Evolutionary conservation across 352 stramenopile species (phyloP).

Genomic region (Phytophthora podocarpi): DNA sequence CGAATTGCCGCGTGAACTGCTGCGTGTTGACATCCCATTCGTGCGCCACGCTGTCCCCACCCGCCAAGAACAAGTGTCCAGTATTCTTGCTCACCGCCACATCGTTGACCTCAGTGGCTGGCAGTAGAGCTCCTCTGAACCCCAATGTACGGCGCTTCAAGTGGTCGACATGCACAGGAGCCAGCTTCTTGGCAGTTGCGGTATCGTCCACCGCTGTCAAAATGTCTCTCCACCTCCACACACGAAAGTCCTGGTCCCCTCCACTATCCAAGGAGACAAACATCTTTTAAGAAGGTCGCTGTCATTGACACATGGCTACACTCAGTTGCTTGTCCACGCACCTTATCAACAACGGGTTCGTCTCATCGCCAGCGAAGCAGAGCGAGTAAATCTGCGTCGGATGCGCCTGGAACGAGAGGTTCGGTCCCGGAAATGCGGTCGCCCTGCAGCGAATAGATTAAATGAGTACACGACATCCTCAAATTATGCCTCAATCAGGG

Average conservation of each 20-base stretch:
- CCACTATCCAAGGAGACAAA: slow-evolving; percentile 37
- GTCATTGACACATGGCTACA: slow-evolving; percentile 2
- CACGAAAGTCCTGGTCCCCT: slow-evolving; percentile 78
- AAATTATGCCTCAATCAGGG: neutral
- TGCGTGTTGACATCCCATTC: slow-evolving; percentile 64
- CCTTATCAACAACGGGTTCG: slow-evolving; percentile 67
- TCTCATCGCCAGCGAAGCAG: slow-evolving; percentile 59
- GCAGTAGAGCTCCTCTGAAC: slow-evolving; percentile 61
- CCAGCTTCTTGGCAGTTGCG: slow-evolving; percentile 20
- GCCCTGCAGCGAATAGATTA: slow-evolving; percentile 28
- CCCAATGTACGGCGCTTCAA: slow-evolving; percentile 62
- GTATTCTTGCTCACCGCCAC: slow-evolving; percentile 47
- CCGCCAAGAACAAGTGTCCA: slow-evolving; percentile 58
- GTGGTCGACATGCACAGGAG: slow-evolving; percentile 53
- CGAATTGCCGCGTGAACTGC: slow-evolving; percentile 57
- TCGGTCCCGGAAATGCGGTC: slow-evolving; percentile 48
- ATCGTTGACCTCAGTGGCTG: slow-evolving; percentile 73
- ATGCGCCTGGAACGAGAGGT: slow-evolving; percentile 71
- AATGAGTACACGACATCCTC: slow-evolving; percentile 9
- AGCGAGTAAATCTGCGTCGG: slow-evolving; percentile 79
- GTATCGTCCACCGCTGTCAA: slow-evolving; percentile 42
- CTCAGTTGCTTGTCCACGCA: slow-evolving; percentile 10
- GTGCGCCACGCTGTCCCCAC: slow-evolving; percentile 64
- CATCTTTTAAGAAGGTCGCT: slow-evolving; percentile 1
- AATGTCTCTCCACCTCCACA: slow-evolving; percentile 80